Conservation (phyloP, 2,329 filamentous ascomycete genomes). For the Cordyceps militaris region DNA sequence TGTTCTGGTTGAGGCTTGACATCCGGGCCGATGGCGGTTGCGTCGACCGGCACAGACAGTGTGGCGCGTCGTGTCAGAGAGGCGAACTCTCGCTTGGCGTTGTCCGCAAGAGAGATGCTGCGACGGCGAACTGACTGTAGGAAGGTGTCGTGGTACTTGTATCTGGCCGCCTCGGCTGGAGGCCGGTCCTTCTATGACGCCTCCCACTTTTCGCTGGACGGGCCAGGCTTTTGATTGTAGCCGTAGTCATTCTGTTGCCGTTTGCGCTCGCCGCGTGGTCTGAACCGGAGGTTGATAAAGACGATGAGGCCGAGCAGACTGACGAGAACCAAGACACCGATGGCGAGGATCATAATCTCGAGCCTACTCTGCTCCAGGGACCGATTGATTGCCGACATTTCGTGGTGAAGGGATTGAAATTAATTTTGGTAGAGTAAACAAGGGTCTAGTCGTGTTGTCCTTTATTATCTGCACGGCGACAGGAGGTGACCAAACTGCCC, state of each 20-base stretch:
- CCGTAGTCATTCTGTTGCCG: constrained; percentile 14
- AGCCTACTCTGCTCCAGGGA: constrained; percentile 24
- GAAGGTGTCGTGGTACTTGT: constrained; percentile 18
- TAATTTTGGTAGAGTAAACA: neutral
- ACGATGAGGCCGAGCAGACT: constrained; percentile 26
- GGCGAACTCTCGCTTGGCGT: constrained; percentile 20
- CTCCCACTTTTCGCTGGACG: constrained; percentile 19
- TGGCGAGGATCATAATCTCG: constrained; percentile 29
- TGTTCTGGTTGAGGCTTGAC: neutral
- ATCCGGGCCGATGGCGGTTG: neutral
- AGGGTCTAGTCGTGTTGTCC: neutral
- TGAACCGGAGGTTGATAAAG: constrained; percentile 22
- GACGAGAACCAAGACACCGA: constrained; percentile 27
- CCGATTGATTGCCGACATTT: constrained; percentile 16
- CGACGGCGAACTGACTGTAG: constrained; percentile 21
- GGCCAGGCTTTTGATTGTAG: constrained; percentile 16
- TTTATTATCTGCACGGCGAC: neutral
- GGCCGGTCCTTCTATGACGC: constrained; percentile 10
- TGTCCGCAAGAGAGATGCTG: constrained; percentile 21
- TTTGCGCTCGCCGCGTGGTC: constrained; percentile 12
- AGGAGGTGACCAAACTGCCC: constrained; percentile 1
- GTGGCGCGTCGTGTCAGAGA: constrained; percentile 19
- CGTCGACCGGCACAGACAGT: constrained; percentile 9
- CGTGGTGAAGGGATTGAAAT: neutral
- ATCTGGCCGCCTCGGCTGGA: neutral